phyloP scores from a whole-genome alignment of 495 filamentous ascomycete genomes.

The Penicillium fimorum region DNA sequence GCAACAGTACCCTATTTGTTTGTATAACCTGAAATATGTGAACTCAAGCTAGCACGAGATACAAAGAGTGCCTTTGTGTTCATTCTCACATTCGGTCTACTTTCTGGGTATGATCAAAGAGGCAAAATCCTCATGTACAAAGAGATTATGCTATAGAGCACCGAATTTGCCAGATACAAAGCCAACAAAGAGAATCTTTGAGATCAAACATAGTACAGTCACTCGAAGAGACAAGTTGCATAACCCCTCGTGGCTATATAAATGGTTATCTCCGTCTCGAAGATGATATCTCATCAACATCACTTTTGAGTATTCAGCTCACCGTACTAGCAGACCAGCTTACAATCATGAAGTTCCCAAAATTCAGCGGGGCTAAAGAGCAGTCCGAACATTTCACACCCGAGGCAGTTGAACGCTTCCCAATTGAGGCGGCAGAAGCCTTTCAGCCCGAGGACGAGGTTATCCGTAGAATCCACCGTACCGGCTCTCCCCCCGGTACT shows the following conservation, averaged over 20 bases:
- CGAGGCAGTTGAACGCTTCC: background rate
- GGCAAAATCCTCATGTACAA: background rate
- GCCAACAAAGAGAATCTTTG: background rate
- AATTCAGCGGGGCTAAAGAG: too few species aligned
- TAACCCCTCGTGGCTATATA: background rate
- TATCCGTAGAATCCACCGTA: background rate
- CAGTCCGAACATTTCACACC: too few species aligned
- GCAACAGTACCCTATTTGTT: background rate
- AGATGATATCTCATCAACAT: background rate
- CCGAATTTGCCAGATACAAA: background rate
- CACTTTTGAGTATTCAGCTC: background rate
- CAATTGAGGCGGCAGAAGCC: background rate
- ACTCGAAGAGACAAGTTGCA: background rate
- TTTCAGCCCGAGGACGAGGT: background rate
- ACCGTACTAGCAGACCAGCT: background rate
- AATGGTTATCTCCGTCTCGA: background rate
- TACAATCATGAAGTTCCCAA: background rate
- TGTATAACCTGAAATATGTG: background rate
- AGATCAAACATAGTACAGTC: background rate
- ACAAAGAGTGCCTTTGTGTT: background rate
- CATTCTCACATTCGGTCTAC: background rate
- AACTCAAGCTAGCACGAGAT: background rate
- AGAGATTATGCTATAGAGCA: background rate
- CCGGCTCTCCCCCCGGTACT: background rate
- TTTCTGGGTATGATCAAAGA: background rate